These are phyloP conservation scores for Potentilla sterilis DNA, from an alignment of 306 rosid genomes.

Conservation along the genomic window DNA sequence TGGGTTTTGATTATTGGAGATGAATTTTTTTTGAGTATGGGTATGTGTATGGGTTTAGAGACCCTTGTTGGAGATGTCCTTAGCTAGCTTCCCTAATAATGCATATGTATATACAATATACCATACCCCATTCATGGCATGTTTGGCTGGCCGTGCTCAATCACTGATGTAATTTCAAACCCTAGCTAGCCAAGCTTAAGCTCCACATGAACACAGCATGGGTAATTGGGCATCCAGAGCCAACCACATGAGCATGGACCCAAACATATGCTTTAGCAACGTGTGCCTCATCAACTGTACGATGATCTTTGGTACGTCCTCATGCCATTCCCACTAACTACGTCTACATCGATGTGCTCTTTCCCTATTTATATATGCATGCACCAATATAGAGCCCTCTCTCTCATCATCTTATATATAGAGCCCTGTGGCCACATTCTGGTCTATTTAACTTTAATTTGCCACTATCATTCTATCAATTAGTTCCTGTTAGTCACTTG, in stretches of 20 bases:
- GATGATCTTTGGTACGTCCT: slow-evolving; percentile 29
- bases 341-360: neutral
- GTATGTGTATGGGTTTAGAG: too few species aligned
- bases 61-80: too few species aligned
- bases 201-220: slow-evolving; percentile 27
- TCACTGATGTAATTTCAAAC: slow-evolving; percentile 14
- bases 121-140: neutral
- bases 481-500: neutral
- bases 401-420: neutral
- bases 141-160: slow-evolving; percentile 21
- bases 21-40: too few species aligned
- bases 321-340: neutral
- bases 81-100: neutral
- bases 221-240: slow-evolving; percentile 23
- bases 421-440: neutral
- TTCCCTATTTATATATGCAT: neutral
- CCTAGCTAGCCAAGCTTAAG: neutral
- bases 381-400: neutral
- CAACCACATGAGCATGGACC: slow-evolving; percentile 27
- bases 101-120: neutral
- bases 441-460: neutral
- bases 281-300: slow-evolving; percentile 28
- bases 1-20: too few species aligned
- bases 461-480: neutral
- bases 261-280: slow-evolving; percentile 31